Evolutionary conservation across 2,329 filamentous ascomycete genomes (phyloP).

Genomic region (Pseudovirgaria hyperparasitica): DNA sequence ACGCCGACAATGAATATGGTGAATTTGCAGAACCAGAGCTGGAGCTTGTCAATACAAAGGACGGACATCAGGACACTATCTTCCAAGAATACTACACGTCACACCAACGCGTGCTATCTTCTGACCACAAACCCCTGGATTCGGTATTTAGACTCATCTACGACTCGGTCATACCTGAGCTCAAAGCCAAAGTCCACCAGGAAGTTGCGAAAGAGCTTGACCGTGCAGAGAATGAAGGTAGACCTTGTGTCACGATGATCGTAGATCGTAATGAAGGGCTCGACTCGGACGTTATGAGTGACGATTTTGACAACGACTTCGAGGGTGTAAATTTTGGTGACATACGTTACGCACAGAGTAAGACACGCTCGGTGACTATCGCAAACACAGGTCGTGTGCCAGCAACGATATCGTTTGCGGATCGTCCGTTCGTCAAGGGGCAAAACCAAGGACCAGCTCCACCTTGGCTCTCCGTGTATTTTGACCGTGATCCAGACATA

Average conservation of each 20-base stretch:
- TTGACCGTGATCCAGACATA: conserved; percentile 40
- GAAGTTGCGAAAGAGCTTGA: conserved; percentile 84
- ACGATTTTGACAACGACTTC: conserved; percentile 24
- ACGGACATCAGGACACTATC: conserved; percentile 44
- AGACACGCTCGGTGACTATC: conserved; percentile 60
- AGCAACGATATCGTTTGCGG: conserved; percentile 69
- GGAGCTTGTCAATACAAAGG: conserved; percentile 43
- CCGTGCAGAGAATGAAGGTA: conserved; percentile 78
- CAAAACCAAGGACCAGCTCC: conserved; percentile 33
- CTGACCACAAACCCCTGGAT: conserved; percentile 86
- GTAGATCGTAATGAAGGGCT: conserved; percentile 44
- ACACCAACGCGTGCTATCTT: conserved; percentile 80
- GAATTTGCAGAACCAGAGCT: conserved; percentile 32
- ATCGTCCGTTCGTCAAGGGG: conserved; percentile 45
- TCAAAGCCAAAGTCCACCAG: conserved; percentile 72
- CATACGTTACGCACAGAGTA: conserved; percentile 54
- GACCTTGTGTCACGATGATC: conserved; percentile 71
- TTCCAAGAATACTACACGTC: conserved; percentile 62
- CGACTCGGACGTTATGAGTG: conserved; percentile 7
- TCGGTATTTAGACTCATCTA: conserved; percentile 76
- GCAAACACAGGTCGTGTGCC: conserved; percentile 82
- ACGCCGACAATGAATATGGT: conserved; percentile 51
- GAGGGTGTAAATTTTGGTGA: conserved; percentile 67
- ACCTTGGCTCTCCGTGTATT: conserved; percentile 58
- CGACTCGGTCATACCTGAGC: conserved; percentile 70